phyloP scores from a whole-genome alignment of 306 rosid species.

The Cicer bijugum region DNA sequence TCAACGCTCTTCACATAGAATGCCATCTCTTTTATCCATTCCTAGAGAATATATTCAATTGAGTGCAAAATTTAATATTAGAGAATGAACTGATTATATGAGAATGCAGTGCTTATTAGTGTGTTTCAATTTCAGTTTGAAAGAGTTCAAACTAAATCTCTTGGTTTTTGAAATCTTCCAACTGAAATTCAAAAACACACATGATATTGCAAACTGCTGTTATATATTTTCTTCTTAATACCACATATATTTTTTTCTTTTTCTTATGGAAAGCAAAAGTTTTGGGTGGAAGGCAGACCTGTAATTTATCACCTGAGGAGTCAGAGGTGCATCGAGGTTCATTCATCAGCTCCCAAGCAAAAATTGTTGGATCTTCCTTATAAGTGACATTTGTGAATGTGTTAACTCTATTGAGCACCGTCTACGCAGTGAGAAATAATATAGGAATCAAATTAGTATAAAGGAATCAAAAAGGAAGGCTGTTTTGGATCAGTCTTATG shows the following conservation, averaged over 20 bases:
- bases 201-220: background rate
- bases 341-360: slow-evolving; percentile 96
- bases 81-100: slow-evolving; percentile 12
- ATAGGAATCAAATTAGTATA: slow-evolving; percentile 13
- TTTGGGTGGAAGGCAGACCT: slow-evolving; percentile 56
- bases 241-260: background rate
- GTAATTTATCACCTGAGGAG: slow-evolving; percentile 73
- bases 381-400: slow-evolving; percentile 78
- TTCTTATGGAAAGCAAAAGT: background rate
- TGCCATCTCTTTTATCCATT: slow-evolving; percentile 94
- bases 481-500: too few species aligned
- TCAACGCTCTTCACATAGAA: slow-evolving; percentile 83
- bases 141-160: background rate
- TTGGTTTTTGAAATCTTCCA: slow-evolving; percentile 4
- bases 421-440: slow-evolving; percentile 52
- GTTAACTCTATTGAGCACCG: slow-evolving; percentile 84
- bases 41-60: slow-evolving; percentile 52
- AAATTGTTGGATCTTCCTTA: slow-evolving; percentile 90
- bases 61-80: slow-evolving; percentile 26
- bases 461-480: background rate
- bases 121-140: background rate
- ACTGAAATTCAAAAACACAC: background rate
- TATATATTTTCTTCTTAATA: background rate
- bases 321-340: slow-evolving; percentile 93
- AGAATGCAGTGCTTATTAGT: slow-evolving; percentile 10